phyloP scores from a whole-genome alignment of 495 filamentous ascomycete species.

The Lentithecium fluviatile region DNA sequence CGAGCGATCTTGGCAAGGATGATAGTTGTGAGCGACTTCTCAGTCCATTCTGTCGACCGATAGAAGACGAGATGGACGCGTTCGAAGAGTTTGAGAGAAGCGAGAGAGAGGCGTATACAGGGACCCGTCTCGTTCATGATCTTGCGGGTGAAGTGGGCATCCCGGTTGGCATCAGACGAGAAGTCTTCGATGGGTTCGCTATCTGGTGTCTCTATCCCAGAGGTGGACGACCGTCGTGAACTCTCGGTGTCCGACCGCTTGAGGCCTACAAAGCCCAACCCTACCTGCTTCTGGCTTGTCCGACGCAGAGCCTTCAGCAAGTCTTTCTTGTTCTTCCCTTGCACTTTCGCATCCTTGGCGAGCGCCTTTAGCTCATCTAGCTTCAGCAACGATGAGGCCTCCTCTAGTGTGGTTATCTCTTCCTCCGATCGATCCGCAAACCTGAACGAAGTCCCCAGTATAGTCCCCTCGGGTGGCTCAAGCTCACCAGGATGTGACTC shows the following conservation, averaged over 20 bases:
- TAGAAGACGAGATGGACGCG: constrained; percentile 95
- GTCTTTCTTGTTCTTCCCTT: constrained; percentile 87
- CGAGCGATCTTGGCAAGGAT: constrained; percentile 86
- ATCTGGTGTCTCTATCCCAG: constrained; percentile 18
- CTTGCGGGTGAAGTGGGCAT: constrained; percentile 66
- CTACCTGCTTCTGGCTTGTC: constrained; percentile 69
- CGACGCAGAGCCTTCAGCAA: constrained; percentile 68
- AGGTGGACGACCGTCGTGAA: constrained; percentile 29
- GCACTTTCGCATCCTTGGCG: constrained; percentile 81
- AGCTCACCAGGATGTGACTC: constrained; percentile 51
- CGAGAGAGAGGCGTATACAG: constrained; percentile 74
- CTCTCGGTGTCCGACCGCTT: constrained; percentile 33
- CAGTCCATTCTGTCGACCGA: constrained; percentile 93
- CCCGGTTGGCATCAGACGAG: constrained; percentile 44
- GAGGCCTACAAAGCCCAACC: constrained; percentile 50
- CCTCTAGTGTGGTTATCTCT: constrained; percentile 75
- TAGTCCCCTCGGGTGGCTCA: constrained; percentile 48
- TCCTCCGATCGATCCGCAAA: constrained; percentile 79
- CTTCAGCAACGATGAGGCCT: constrained; percentile 75
- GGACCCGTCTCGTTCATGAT: constrained; percentile 78
- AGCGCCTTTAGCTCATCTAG: constrained; percentile 83
- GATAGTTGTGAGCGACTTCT: constrained; percentile 92
- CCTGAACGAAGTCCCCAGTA: constrained; percentile 56
- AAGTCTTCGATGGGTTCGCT: constrained; percentile 37
- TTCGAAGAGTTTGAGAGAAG: constrained; percentile 82